These are phyloP conservation scores for Apiospora aurea DNA, from an alignment of 2,329 filamentous ascomycete species.

Conservation along the genomic window DNA sequence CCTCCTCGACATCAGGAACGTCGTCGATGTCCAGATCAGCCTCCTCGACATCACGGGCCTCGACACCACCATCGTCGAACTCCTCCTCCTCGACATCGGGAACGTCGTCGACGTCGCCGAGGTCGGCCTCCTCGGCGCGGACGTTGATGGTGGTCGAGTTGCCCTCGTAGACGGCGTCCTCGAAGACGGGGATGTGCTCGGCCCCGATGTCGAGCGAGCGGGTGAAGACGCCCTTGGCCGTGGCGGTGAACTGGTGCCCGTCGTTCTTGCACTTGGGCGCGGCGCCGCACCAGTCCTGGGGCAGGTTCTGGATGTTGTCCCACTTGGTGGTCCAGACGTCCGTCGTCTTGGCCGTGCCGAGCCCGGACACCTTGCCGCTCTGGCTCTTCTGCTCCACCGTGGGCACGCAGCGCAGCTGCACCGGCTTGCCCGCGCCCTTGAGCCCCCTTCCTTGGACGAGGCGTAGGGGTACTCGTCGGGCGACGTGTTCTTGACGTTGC, in stretches of 20 bases:
- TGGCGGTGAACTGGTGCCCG: slow-evolving; percentile 22
- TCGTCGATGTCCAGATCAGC: neutral
- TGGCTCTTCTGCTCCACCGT: neutral
- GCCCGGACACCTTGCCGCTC: neutral
- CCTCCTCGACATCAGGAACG: neutral
- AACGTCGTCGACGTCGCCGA: neutral
- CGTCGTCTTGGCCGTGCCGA: neutral
- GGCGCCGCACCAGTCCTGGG: slow-evolving; percentile 16
- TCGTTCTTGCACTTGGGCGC: slow-evolving; percentile 22
- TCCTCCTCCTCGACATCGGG: neutral
- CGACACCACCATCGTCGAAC: neutral
- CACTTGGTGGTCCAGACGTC: neutral
- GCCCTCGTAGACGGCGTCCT: slow-evolving; percentile 5
- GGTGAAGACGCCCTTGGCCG: neutral
- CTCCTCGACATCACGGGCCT: slow-evolving; percentile 4
- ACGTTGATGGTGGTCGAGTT: neutral
- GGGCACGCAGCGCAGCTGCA: slow-evolving; percentile 20
- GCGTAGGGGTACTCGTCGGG: slow-evolving; percentile 25
- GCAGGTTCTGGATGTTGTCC: neutral
- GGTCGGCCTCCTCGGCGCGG: neutral
- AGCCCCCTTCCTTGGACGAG: slow-evolving; percentile 4
- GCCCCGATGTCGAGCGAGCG: neutral
- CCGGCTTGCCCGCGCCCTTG: neutral
- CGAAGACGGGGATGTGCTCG: neutral
- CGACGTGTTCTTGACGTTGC: neutral